Evolutionary conservation across 108 stramenopile species (phyloP), one percentile per base, ranked within the genome.

Genomic region (Seminavis robusta): DNA sequence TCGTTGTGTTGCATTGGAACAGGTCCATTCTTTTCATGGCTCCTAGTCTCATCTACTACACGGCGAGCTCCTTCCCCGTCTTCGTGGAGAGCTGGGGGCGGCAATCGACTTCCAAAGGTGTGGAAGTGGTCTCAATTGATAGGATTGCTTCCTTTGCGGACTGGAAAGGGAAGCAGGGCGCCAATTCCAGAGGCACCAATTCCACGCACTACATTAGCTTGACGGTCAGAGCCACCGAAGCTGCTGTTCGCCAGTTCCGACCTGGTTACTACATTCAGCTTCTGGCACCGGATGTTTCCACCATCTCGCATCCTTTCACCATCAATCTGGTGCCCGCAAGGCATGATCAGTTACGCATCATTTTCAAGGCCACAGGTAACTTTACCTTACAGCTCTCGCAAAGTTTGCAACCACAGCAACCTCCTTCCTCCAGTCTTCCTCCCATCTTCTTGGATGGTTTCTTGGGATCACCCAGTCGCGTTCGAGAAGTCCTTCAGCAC

Each of bases 11-110:
- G 52, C 86, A 88, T 69, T 79, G 74, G 60, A 77, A 81, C 31
- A 71, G 69, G 37, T 54, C 75, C 48, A 74, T 84, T 24, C 62
- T 66, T 27, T 88, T 79, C 52, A 37, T 81, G 29, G 62, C 72
- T 11, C 77, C 77, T 13, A 65, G 80, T 19, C 1, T 88, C 2
- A 45, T 88, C n/a, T 81, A 77, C 48, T 88, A 88, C 39, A 11
- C 72, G 19, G 80, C 76, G 6, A 52, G 52, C 6, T 61, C 65
- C 33, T 17, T 82, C 26, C 82, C 82, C 9, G 47, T 73, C 10
- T 23, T 28, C 1, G 13, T 67, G 2, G 65, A 79, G n/a, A n/a
- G n/a, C n/a, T n/a, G n/a, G n/a, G n/a, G n/a, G n/a, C n/a, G n/a
- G n/a, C n/a, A n/a, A n/a, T n/a, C n/a, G n/a, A n/a, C n/a, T n/a